A percentile compares a stretch with the other conserved stretches of the same genome.
Evolutionary conservation across 208 protist species (phyloP).

Genomic region (Leishmania mexicana): DNA sequence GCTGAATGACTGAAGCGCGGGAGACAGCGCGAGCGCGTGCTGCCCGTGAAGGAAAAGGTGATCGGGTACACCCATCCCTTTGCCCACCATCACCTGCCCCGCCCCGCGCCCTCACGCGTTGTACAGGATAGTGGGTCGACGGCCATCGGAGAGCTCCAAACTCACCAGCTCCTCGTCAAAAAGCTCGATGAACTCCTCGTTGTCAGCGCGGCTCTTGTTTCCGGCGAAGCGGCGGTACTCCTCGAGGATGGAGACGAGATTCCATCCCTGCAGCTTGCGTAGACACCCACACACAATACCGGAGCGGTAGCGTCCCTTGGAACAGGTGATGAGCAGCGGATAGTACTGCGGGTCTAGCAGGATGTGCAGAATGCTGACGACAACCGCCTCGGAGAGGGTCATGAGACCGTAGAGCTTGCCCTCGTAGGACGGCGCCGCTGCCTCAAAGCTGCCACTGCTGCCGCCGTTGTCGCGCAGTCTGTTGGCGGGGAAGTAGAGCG

Average conservation of each 20-base stretch:
- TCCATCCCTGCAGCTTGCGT: conserved; percentile 98
- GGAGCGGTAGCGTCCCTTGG: conserved; percentile 96
- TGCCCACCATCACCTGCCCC: not conserved
- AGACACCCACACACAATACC: conserved; percentile 98
- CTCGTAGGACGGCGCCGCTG: conserved; percentile 22
- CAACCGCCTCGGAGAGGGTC: conserved; percentile 85
- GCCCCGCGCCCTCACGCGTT: conserved; percentile 6
- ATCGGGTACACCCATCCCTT: not conserved
- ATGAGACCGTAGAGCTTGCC: conserved; percentile 48
- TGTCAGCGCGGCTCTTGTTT: conserved; percentile 92
- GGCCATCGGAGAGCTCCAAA: conserved; percentile 58
- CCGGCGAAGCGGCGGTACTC: conserved; percentile 97
- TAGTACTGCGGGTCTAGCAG: conserved; percentile 95
- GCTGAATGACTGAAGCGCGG: not conserved
- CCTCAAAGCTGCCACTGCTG: not conserved
- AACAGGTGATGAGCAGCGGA: conserved; percentile 96
- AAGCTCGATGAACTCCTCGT: conserved; percentile 99
- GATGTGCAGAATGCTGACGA: conserved; percentile 93
- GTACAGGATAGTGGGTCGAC: conserved; percentile 78
- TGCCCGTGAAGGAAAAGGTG: not conserved
- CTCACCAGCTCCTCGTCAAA: conserved; percentile 98
- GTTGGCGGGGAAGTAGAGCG: conserved; percentile 20
- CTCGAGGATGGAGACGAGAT: conserved; percentile 97
- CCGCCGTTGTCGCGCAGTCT: not conserved
- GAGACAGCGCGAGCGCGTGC: not conserved